Percentiles rank a stretch among this genome's conserved stretches.
These are phyloP conservation scores for Aspergillus versicolor DNA, from an alignment of 2,329 filamentous ascomycete species.

Conservation along the genomic window DNA sequence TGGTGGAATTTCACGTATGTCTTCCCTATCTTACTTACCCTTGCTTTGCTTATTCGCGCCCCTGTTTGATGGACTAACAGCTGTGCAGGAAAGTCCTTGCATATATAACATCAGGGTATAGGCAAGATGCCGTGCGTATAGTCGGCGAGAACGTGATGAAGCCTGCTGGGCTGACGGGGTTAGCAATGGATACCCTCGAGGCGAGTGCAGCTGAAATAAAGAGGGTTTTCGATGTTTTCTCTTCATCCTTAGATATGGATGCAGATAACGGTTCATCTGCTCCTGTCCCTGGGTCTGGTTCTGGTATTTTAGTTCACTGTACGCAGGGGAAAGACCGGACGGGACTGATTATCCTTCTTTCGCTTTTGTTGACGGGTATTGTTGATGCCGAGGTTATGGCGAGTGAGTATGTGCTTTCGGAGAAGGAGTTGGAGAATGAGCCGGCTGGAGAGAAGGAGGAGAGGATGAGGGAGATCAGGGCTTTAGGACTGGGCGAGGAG, in stretches of 20 bases:
- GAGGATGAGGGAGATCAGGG: conserved; percentile 65
- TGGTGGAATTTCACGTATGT: conserved; percentile 65
- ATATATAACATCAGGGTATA: conserved; percentile 66
- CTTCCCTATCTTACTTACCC: not conserved
- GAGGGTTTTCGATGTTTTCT: conserved; percentile 61
- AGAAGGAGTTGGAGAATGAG: conserved; percentile 58
- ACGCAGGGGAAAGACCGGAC: conserved; percentile 88
- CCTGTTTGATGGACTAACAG: not conserved
- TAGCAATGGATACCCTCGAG: conserved; percentile 69
- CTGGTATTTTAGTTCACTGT: conserved; percentile 67
- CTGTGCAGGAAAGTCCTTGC: conserved; percentile 57
- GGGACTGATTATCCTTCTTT: conserved; percentile 67
- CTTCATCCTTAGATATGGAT: not conserved
- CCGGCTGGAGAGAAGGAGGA: conserved; percentile 62
- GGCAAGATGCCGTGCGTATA: conserved; percentile 67
- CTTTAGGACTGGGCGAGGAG: conserved; percentile 70
- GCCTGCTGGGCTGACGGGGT: conserved; percentile 67
- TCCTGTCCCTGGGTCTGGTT: not conserved
- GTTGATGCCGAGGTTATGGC: conserved; percentile 61
- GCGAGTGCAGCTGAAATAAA: conserved; percentile 65
- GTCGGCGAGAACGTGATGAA: conserved; percentile 70
- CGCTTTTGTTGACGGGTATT: conserved; percentile 60
- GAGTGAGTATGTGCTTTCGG: conserved; percentile 70
- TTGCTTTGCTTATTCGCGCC: not conserved
- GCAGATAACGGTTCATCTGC: conserved; percentile 20